A percentile compares a stretch with the other conserved stretches of the same genome.
These are phyloP conservation scores for Ogataea nakhonphanomensis DNA, from an alignment of 805 yeast genomes.

Conservation along the genomic window DNA sequence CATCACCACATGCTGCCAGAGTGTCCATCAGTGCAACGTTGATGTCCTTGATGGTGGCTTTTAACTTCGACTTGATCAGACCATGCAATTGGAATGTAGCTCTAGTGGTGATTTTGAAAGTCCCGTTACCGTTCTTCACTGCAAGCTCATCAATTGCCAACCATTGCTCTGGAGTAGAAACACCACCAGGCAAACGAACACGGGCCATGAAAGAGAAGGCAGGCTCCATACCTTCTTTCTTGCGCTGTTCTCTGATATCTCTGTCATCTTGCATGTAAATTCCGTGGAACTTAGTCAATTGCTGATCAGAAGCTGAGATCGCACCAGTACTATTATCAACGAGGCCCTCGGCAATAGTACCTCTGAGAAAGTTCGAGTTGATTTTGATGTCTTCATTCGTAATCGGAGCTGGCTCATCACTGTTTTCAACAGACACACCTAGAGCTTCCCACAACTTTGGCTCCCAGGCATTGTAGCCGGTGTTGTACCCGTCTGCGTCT, in stretches of 20 bases:
- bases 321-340: constrained; percentile 84
- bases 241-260: constrained; percentile 90
- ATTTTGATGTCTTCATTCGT: constrained; percentile 96
- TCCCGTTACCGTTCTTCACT: constrained; percentile 82
- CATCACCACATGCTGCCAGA: constrained; percentile 98
- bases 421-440: constrained; percentile 84
- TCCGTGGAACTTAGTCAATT: constrained; percentile 95
- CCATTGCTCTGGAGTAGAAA: constrained; percentile 86
- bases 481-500: constrained; percentile 91
- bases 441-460: constrained; percentile 79
- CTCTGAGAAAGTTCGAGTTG: constrained; percentile 83
- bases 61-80: constrained; percentile 82
- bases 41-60: constrained; percentile 90
- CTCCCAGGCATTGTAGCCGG: constrained; percentile 91
- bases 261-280: constrained; percentile 98
- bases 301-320: constrained; percentile 86
- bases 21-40: constrained; percentile 89
- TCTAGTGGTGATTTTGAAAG: constrained; percentile 91
- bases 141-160: constrained; percentile 78
- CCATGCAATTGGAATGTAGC: constrained; percentile 98
- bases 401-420: constrained; percentile 85
- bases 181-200: constrained; percentile 92
- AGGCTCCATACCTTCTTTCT: constrained; percentile 90
- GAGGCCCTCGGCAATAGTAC: constrained; percentile 87
- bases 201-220: constrained; percentile 97